A percentile compares a stretch with the other conserved stretches of the same genome.
These are phyloP conservation scores for Chalaropsis thielavioides DNA, from an alignment of 2,329 filamentous ascomycete genomes.

Conservation along the genomic window DNA sequence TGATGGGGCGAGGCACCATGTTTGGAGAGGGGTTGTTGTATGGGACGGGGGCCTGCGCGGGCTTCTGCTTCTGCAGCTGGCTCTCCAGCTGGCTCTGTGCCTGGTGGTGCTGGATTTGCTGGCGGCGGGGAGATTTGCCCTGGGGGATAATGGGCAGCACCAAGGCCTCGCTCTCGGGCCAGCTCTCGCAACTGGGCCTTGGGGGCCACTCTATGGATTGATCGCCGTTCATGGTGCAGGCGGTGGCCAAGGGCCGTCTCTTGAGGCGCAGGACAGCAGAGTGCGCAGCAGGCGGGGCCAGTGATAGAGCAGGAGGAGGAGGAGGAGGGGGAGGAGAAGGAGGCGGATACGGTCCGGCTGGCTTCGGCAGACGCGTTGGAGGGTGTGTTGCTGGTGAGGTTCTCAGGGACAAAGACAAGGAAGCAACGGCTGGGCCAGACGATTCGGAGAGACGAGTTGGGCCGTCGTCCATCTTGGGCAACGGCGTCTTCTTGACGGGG, in stretches of 20 bases:
- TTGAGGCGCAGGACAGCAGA: not conserved
- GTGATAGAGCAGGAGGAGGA: not conserved
- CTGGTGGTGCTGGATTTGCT: not conserved
- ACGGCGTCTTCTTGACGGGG: slow-evolving; percentile 15
- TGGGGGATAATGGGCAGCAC: slow-evolving; percentile 37
- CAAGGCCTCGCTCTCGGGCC: slow-evolving; percentile 17
- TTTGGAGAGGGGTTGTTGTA: not conserved
- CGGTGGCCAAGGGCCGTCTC: not conserved
- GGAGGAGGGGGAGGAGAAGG: not conserved
- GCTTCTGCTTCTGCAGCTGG: not conserved
- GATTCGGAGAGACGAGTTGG: not conserved
- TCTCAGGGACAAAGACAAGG: not conserved
- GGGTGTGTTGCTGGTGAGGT: not conserved
- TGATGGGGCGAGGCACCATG: slow-evolving; percentile 3
- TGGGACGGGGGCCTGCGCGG: slow-evolving; percentile 6
- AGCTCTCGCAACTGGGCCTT: slow-evolving; percentile 12
- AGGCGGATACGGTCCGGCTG: not conserved
- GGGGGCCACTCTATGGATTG: slow-evolving; percentile 10
- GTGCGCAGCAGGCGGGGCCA: not conserved
- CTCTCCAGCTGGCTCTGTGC: not conserved
- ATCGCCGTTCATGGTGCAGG: not conserved
- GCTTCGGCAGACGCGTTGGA: not conserved
- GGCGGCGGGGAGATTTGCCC: slow-evolving; percentile 28
- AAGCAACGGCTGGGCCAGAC: not conserved
- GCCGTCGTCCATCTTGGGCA: slow-evolving; percentile 1